Base-by-base conservation (phyloP, 106 monocot species). In the Platanthera zijinensis region DNA sequence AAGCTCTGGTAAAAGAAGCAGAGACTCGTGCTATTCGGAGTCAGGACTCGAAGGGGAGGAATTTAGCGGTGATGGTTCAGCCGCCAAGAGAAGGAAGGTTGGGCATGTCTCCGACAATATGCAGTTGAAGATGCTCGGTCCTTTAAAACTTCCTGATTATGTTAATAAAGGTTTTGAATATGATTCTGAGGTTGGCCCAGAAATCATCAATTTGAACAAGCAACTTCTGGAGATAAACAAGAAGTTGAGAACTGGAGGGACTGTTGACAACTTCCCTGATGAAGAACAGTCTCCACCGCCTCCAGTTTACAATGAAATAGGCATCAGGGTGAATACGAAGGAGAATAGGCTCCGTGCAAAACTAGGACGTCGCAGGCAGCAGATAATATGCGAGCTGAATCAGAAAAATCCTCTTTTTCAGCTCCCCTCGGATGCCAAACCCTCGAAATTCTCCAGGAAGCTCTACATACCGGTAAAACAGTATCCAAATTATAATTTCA, bases 381-480 rank as follows among this genome's bases (percentile, higher is more conserved):
- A 17, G 22, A 86, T 86, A 70, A 86, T 86, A 30, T 69, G 48
- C 6, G 77, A 82, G 51, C 51, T 86, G 69, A 82, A 82, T 76
- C 7, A 61, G 25, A 86, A 50, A 15, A 76, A 74, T 61, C 86
- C 86, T 73, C 73, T 56, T 51, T 79, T 80, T 50, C 59, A 56
- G 12, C 80, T 61, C 48, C 86, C 75, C 46, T 13, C 51, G 0
- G 76, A 83, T 49, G 69, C 64, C 45, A 77, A 53, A 10, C 76
- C 71, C 3, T 19, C 71, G 49, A 85, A 82, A 78, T 51, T 81
- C 13, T 61, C 57, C 19, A 90, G 85, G 82, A 93, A 90, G 77
- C 80, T 92, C 14, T 92, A 89, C 67, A 50, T 92, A 52, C 92
- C 92, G 10, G 51, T 57, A 56, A 87, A 87, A 69, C 82, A 89